These are phyloP conservation scores for Diospyros lotus DNA, from an alignment of 148 eudicot species.

Conservation along the genomic window DNA sequence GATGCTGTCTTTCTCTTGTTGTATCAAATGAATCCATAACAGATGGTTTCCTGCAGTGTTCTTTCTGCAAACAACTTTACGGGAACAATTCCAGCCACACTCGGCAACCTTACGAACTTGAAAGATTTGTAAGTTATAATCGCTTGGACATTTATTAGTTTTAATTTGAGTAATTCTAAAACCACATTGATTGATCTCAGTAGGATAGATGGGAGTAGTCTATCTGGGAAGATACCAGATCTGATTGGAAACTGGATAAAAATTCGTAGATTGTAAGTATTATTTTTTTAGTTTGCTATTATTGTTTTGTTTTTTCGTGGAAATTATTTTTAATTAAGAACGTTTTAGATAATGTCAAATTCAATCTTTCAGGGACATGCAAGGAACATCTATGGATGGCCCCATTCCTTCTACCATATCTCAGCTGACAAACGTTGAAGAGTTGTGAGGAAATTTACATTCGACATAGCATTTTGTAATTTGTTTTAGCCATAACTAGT, in stretches of 20 bases:
- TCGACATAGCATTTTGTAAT: not conserved
- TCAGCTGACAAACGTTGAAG: conserved; percentile 36
- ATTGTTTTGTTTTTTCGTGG: not conserved
- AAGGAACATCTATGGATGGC: conserved; percentile 78
- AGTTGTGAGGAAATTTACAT: conserved; percentile 45
- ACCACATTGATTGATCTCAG: conserved; percentile 34
- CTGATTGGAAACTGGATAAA: conserved; percentile 69
- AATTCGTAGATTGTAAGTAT: conserved; percentile 49
- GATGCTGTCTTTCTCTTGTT: not conserved
- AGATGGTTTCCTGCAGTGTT: conserved; percentile 37
- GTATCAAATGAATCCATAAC: not conserved
- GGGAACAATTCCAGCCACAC: conserved; percentile 66
- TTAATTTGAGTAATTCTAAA: conserved; percentile 1
- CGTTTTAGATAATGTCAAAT: not conserved
- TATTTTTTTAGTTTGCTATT: not conserved
- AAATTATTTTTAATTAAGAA: not conserved
- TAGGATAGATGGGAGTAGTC: conserved; percentile 61
- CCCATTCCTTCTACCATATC: conserved; percentile 68
- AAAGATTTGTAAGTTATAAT: conserved; percentile 52
- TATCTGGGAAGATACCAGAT: conserved; percentile 76
- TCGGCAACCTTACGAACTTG: conserved; percentile 54
- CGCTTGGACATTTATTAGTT: not conserved
- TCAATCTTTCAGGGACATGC: conserved; percentile 55
- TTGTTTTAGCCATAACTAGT: not conserved
- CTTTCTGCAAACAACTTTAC: conserved; percentile 67